Conservation (phyloP, 2,329 filamentous ascomycete species). For the Daldinia sp. region DNA sequence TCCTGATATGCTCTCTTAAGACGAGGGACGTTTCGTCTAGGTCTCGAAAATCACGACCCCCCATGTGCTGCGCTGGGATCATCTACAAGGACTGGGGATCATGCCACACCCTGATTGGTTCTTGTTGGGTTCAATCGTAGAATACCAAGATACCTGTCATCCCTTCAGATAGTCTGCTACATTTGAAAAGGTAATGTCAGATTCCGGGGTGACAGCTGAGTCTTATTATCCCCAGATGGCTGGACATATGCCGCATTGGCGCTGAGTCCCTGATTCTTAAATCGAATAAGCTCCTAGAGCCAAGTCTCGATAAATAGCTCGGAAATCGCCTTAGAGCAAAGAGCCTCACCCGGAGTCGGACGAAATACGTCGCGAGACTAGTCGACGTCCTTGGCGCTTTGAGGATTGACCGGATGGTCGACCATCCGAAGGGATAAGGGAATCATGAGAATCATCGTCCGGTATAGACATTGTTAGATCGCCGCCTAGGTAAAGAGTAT, state of each 20-base stretch:
- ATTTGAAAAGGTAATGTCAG: constrained; percentile 5
- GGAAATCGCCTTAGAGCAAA: constrained; percentile 10
- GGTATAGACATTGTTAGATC: constrained; percentile 25
- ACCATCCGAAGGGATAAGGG: constrained; percentile 29
- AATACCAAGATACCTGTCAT: constrained; percentile 27
- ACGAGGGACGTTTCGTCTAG: constrained; percentile 34
- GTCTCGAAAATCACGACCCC: constrained; percentile 27
- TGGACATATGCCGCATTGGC: neutral
- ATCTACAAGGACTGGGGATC: constrained; percentile 1
- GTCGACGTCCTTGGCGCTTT: constrained; percentile 28
- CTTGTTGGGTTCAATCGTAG: neutral
- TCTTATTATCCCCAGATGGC: neutral
- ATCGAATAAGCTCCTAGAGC: constrained; percentile 21
- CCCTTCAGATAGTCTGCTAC: constrained; percentile 19
- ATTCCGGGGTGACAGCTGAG: constrained; percentile 13
- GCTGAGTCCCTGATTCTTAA: constrained; percentile 9
- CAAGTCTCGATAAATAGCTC: constrained; percentile 9
- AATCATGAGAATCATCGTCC: constrained; percentile 26
- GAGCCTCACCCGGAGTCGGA: constrained; percentile 23
- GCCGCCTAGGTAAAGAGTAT: constrained; percentile 27
- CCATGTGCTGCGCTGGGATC: constrained; percentile 25
- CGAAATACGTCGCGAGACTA: constrained; percentile 21
- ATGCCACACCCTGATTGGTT: constrained; percentile 21
- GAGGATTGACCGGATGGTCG: constrained; percentile 32
- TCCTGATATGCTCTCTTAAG: constrained; percentile 23